These are phyloP conservation scores for Sequoia sempervirens DNA, from an alignment of 75 land plant species.

Conservation along the genomic window DNA sequence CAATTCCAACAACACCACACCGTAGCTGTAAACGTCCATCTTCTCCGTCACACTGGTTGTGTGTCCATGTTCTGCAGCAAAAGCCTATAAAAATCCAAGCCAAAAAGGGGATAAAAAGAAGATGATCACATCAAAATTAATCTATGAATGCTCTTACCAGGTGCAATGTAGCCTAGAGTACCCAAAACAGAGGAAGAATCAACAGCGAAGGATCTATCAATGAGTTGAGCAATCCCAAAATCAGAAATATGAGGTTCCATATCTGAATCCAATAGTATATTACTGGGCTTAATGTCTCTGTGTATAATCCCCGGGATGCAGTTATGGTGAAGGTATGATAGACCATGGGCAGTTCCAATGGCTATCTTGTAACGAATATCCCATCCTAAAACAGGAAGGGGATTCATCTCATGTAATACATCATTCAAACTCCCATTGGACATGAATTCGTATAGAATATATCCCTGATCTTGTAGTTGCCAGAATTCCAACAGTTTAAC, in stretches of 20 bases:
- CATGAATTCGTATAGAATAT: slow-evolving; percentile 64
- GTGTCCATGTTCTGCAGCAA: too few species aligned
- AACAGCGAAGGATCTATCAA: slow-evolving; percentile 7
- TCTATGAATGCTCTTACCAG: slow-evolving; percentile 30
- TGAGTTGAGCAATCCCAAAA: too few species aligned
- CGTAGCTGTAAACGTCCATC: too few species aligned
- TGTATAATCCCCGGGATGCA: slow-evolving; percentile 37
- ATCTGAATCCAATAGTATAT: too few species aligned
- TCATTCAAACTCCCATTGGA: slow-evolving; percentile 72
- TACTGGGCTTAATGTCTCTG: too few species aligned
- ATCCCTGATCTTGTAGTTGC: slow-evolving; percentile 38
- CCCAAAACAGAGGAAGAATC: slow-evolving; percentile 23
- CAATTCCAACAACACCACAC: too few species aligned
- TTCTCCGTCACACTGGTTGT: too few species aligned
- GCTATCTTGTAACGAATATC: slow-evolving; percentile 47
- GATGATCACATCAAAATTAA: too few species aligned
- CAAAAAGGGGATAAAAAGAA: slow-evolving; percentile 15
- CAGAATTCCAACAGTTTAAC: slow-evolving; percentile 61
- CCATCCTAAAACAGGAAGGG: slow-evolving; percentile 37
- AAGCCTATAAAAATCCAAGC: slow-evolving; percentile 28
- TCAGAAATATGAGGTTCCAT: too few species aligned
- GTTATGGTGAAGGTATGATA: slow-evolving; percentile 73
- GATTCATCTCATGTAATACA: slow-evolving; percentile 15
- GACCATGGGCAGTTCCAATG: slow-evolving; percentile 61
- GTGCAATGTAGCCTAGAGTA: slow-evolving; percentile 71